Base-by-base conservation (phyloP, 768 basidiomycete genomes). In the Trametes meyenii region DNA sequence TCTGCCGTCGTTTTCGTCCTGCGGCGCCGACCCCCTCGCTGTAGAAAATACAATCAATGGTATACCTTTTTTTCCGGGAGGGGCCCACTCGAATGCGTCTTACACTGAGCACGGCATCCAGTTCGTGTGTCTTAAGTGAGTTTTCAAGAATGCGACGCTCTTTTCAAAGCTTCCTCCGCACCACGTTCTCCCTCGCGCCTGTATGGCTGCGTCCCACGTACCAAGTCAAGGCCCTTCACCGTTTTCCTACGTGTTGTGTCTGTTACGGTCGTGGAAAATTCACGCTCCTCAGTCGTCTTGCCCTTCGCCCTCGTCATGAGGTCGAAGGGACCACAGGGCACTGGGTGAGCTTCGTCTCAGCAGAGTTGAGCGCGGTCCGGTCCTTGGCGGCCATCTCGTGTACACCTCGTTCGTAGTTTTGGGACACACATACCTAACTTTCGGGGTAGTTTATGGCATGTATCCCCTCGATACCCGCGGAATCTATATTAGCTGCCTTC, bases 261-360 rank as follows among this genome's bases (percentile, higher is more conserved):
- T 87, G 86, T 88, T 88, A 88, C 85, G 85, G 83, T 84, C 76
- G 80, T 88, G 86, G 86, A 83, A 88, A 64, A 88, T 76, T 62
- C 61, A 85, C 61, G 63, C 68, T 73, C 69, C 74, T 60, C 68
- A 67, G 65, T 68, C 24, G 70, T 72, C 72, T 73, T 78, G 81
- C 86, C 79, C 75, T 67, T 61, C 61, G 69, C 72, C 74, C 71
- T 81, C 84, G 86, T 88, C 80, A 82, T 88, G 85, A 78, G 72
- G 75, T 66, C 63, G 73, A 67, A 75, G 74, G 80, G 85, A 65
- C 39, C 66, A 77, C 82, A 77, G 74, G 76, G 75, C 73, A 70
- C 65, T 69, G 69, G 70, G 75, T 72, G 75, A 66, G 72, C 70
- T 70, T 66, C 68, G 85, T 84, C 80, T 77, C 81, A 79, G 72